These are phyloP conservation scores for Claviceps fusiformis DNA, from an alignment of 2,329 filamentous ascomycete species.

Conservation along the genomic window DNA sequence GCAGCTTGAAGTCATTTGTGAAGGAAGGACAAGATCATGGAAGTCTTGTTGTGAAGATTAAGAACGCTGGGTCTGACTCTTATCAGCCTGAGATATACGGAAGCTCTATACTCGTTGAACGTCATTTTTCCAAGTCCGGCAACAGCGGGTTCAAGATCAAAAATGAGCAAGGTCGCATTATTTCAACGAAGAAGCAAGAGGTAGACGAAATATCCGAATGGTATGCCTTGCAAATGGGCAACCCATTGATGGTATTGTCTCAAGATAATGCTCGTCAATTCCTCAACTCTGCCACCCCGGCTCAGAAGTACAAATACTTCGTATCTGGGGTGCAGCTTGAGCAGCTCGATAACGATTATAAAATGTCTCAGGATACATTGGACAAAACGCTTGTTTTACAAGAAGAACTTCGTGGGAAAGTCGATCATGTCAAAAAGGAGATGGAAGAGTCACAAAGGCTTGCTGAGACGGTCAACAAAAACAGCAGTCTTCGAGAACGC, in stretches of 20 bases:
- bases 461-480: slow-evolving; percentile 51
- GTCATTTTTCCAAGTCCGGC: slow-evolving; percentile 66
- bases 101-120: slow-evolving; percentile 76
- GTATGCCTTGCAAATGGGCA: slow-evolving; percentile 88
- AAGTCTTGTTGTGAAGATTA: slow-evolving; percentile 69
- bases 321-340: slow-evolving; percentile 89
- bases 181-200: slow-evolving; percentile 75
- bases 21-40: slow-evolving; percentile 74
- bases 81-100: slow-evolving; percentile 77
- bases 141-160: slow-evolving; percentile 80
- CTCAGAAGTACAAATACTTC: slow-evolving; percentile 93
- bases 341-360: slow-evolving; percentile 82
- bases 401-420: slow-evolving; percentile 22
- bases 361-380: slow-evolving; percentile 64
- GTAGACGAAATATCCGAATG: slow-evolving; percentile 90
- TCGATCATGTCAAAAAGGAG: slow-evolving; percentile 23
- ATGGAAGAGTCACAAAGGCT: slow-evolving; percentile 49
- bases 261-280: slow-evolving; percentile 94
- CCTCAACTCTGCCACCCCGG: slow-evolving; percentile 66
- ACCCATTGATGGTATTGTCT: slow-evolving; percentile 88
- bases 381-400: slow-evolving; percentile 42
- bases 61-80: slow-evolving; percentile 75
- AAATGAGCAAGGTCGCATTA: slow-evolving; percentile 49
- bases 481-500: slow-evolving; percentile 49
- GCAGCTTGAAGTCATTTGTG: slow-evolving; percentile 78